Conservation (phyloP, 1,139 yeast species). For the Diutina mesorugosa region DNA sequence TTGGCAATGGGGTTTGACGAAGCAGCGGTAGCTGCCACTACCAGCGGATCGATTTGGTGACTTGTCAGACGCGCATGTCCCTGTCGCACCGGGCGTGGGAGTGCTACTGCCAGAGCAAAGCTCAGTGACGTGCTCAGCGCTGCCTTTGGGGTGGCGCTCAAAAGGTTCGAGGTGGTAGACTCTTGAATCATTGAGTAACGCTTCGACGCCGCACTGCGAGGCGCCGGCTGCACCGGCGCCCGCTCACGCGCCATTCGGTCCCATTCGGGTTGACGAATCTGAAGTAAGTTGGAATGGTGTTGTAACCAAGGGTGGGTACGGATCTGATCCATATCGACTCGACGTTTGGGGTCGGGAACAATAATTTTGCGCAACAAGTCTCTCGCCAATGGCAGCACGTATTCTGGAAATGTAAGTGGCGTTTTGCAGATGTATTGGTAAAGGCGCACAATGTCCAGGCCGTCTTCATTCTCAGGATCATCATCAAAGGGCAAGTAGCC, state of each 20-base stretch:
- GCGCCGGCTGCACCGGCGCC: constrained; percentile 3
- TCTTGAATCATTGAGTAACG: constrained; percentile 35
- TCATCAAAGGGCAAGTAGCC: constrained; percentile 98
- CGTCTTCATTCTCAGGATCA: constrained; percentile 93
- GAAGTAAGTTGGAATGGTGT: constrained; percentile 67
- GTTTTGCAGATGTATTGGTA: constrained; percentile 88
- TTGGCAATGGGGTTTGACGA: too few species aligned
- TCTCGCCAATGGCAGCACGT: constrained; percentile 82
- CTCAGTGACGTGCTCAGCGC: constrained; percentile 39
- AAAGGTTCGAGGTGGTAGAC: constrained; percentile 25
- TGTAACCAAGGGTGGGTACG: constrained; percentile 81
- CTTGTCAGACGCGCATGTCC: neutral
- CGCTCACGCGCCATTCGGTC: constrained; percentile 39
- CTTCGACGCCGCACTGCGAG: constrained; percentile 13
- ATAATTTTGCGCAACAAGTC: constrained; percentile 77
- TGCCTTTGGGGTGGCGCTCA: constrained; percentile 8
- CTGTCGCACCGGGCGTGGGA: constrained; percentile 5
- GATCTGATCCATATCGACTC: constrained; percentile 58
- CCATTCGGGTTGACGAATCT: constrained; percentile 86
- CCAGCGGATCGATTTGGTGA: neutral
- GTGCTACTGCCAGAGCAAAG: constrained; percentile 34
- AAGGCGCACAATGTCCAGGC: constrained; percentile 81
- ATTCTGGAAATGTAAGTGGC: constrained; percentile 90
- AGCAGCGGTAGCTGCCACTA: neutral
- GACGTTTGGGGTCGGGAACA: constrained; percentile 73